Evolutionary conservation across 169 alveolate genomes (phyloP).

Genomic region (Babesia ovata): DNA sequence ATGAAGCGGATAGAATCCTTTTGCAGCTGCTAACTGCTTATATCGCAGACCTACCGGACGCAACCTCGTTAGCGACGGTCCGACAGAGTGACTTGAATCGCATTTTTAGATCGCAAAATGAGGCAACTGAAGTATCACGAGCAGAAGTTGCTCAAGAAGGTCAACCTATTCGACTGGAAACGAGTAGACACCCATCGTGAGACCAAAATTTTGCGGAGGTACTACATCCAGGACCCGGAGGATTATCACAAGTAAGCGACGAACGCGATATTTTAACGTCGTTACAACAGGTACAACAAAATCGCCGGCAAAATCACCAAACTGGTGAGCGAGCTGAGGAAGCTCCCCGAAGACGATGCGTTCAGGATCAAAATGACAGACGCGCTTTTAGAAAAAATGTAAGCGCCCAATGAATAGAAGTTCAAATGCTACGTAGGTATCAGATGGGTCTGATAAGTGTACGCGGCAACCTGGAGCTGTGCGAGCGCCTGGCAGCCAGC

Average conservation of each 20-base stretch:
- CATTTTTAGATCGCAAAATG: constrained; percentile 74
- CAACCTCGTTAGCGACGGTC: too few relatives aligned
- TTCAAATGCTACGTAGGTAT: constrained; percentile 50
- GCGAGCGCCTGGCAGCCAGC: constrained; percentile 92
- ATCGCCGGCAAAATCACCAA: constrained; percentile 93
- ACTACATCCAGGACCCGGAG: constrained; percentile 95
- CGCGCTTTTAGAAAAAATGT: constrained; percentile 90
- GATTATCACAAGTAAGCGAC: constrained; percentile 88
- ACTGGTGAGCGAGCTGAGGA: constrained; percentile 88
- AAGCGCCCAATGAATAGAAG: constrained; percentile 10
- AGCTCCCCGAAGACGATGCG: constrained; percentile 90
- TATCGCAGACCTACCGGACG: neutral
- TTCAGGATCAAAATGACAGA: constrained; percentile 92
- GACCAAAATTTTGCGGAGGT: constrained; percentile 90
- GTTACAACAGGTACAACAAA: constrained; percentile 86
- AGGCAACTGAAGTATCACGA: constrained; percentile 97
- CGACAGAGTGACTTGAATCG: neutral
- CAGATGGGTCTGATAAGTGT: constrained; percentile 93
- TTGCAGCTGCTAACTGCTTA: neutral
- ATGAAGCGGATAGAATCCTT: too few relatives aligned
- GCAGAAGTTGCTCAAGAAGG: constrained; percentile 94
- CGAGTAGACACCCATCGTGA: constrained; percentile 88
- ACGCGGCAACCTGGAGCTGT: constrained; percentile 85
- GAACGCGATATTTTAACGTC: neutral
- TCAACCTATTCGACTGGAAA: constrained; percentile 95